Conservation (phyloP, 2,329 filamentous ascomycete species). For the Hypoxylon sp. region DNA sequence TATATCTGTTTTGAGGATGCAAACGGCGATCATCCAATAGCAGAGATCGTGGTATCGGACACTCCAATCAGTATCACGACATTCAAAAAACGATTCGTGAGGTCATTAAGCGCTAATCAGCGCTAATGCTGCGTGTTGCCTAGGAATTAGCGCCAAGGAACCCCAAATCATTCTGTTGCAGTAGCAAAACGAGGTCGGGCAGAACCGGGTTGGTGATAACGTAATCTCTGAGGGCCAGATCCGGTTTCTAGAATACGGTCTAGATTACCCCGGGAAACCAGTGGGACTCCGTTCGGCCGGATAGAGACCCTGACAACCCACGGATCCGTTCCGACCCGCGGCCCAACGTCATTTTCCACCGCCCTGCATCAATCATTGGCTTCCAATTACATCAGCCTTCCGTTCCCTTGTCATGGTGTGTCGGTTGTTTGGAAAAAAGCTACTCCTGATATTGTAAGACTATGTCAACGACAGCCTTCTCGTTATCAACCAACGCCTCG, state of each 20-base stretch:
- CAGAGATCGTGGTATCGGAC: conserved; percentile 8
- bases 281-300: conserved; percentile 40
- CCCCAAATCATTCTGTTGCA: conserved; percentile 27
- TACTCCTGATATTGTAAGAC: not conserved
- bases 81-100: conserved; percentile 26
- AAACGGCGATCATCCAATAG: conserved; percentile 16
- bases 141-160: conserved; percentile 18
- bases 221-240: conserved; percentile 27
- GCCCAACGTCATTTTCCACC: conserved; percentile 28
- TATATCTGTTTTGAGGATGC: conserved; percentile 3
- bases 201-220: conserved; percentile 34
- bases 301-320: not conserved
- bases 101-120: conserved; percentile 25
- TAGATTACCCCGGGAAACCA: conserved; percentile 35
- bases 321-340: conserved; percentile 41
- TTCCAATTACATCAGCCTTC: conserved; percentile 9
- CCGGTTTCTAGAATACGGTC: conserved; percentile 26
- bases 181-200: conserved; percentile 31
- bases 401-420: conserved; percentile 14
- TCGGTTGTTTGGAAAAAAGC: not conserved
- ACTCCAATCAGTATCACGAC: conserved; percentile 28
- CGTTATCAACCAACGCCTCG: not conserved
- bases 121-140: conserved; percentile 9
- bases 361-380: conserved; percentile 24
- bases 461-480: not conserved